Percentiles rank a stretch among this genome's conserved stretches.
Conservation (phyloP, 495 filamentous ascomycete genomes). For the Penicillium turbatum region DNA sequence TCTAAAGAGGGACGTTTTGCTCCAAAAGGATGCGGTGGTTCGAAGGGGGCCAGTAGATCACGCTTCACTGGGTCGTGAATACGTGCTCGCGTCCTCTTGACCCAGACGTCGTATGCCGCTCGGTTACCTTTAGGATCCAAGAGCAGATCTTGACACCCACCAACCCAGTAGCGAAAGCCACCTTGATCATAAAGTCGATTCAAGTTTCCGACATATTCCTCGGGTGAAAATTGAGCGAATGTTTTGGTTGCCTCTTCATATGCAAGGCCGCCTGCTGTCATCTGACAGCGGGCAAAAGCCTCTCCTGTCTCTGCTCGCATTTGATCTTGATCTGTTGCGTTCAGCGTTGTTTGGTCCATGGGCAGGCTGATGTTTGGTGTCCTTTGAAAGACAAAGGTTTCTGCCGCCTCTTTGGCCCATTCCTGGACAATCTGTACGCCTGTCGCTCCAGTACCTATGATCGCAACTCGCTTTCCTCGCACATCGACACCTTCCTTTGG, state of each 20-base stretch:
- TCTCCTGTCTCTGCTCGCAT: background rate
- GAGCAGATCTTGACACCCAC: constrained; percentile 48
- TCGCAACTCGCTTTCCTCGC: constrained; percentile 44
- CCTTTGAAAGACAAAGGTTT: constrained; percentile 49
- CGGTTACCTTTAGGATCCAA: constrained; percentile 45
- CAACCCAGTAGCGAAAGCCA: constrained; percentile 51
- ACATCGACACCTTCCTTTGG: constrained; percentile 47
- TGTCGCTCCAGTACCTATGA: constrained; percentile 59
- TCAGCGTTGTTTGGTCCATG: constrained; percentile 39
- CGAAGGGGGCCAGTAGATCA: constrained; percentile 52
- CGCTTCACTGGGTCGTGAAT: constrained; percentile 45
- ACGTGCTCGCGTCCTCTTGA: constrained; percentile 44
- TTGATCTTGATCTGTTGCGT: background rate
- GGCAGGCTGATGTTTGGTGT: constrained; percentile 53
- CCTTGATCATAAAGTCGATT: constrained; percentile 46
- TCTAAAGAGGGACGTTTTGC: constrained; percentile 54
- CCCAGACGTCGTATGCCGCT: constrained; percentile 55
- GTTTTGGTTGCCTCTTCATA: constrained; percentile 17
- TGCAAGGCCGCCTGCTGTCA: background rate
- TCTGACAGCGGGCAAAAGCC: background rate
- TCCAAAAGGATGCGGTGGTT: constrained; percentile 51
- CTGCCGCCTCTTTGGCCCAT: constrained; percentile 30
- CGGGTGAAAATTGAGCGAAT: constrained; percentile 43
- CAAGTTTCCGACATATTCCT: constrained; percentile 45
- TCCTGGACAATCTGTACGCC: constrained; percentile 56